Conservation (phyloP, 1,284 basidiomycete species). For the Cryptococcus amylolentus region DNA sequence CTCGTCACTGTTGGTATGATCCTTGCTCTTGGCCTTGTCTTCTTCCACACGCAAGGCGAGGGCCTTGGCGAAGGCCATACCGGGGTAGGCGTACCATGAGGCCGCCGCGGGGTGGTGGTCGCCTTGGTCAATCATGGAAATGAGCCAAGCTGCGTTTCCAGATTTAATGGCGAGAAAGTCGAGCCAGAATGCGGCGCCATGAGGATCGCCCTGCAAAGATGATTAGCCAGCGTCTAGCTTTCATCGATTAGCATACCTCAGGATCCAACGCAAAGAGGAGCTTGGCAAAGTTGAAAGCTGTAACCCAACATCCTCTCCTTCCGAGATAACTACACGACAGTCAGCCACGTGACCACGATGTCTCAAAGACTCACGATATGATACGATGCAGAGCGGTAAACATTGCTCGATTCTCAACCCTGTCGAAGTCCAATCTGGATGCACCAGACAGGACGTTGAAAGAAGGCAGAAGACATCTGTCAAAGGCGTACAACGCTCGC, state of each 20-base stretch:
- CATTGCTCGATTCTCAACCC: conserved; percentile 49
- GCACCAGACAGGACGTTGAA: conserved; percentile 76
- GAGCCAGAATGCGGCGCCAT: conserved; percentile 75
- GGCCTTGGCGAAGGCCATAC: conserved; percentile 74
- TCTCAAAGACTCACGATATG: conserved; percentile 57
- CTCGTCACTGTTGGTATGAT: conserved; percentile 59
- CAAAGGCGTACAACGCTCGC: conserved; percentile 81
- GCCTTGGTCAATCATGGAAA: conserved; percentile 58
- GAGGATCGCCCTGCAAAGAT: conserved; percentile 61
- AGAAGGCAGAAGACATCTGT: conserved; percentile 74
- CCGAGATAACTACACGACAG: conserved; percentile 63
- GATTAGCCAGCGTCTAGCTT: background rate
- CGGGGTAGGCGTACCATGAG: conserved; percentile 63
- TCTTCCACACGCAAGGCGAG: conserved; percentile 64
- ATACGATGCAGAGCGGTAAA: conserved; percentile 67
- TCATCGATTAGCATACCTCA: conserved; percentile 45
- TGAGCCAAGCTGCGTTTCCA: conserved; percentile 72
- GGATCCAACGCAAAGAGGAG: conserved; percentile 78
- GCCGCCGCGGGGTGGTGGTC: conserved; percentile 50
- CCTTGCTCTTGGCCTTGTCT: conserved; percentile 56
- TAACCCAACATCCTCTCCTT: conserved; percentile 78
- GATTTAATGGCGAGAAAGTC: conserved; percentile 79
- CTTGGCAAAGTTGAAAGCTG: conserved; percentile 82
- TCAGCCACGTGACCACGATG: background rate
- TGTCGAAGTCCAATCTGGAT: conserved; percentile 78